Evolutionary conservation across 495 filamentous ascomycete genomes (phyloP).

Genomic region (Penicilliopsis zonata): DNA sequence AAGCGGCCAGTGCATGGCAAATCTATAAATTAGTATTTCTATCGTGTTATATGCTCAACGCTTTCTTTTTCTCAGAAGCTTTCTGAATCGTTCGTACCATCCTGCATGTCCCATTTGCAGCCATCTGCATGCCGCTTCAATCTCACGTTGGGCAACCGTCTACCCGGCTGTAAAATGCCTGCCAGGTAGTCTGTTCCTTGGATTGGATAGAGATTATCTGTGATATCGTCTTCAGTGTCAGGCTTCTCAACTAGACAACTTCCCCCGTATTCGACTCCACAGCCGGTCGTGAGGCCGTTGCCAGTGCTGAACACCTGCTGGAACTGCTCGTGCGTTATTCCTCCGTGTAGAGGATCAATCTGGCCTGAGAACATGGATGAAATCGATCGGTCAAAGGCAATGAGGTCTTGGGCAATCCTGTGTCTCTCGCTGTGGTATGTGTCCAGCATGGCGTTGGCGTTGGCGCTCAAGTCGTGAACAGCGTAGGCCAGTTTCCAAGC

Average conservation of each 20-base stretch:
- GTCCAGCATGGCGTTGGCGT: constrained; percentile 39
- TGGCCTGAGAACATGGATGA: constrained; percentile 38
- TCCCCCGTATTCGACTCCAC: constrained; percentile 33
- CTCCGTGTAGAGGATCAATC: constrained; percentile 23
- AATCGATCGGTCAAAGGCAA: constrained; percentile 56
- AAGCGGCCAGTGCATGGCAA: constrained; percentile 33
- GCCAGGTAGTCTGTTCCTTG: constrained; percentile 31
- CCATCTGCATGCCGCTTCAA: constrained; percentile 35
- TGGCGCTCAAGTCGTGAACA: constrained; percentile 47
- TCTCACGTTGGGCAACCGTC: constrained; percentile 22
- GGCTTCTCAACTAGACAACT: constrained; percentile 24
- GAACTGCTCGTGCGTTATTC: constrained; percentile 40
- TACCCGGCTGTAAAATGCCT: constrained; percentile 22
- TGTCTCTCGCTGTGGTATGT: constrained; percentile 64
- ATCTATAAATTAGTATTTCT: constrained; percentile 13
- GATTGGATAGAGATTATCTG: too few relatives aligned
- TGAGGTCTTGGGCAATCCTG: constrained; percentile 57
- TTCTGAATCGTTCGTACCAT: constrained; percentile 19
- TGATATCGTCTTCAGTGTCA: constrained; percentile 5
- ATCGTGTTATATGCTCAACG: neutral
- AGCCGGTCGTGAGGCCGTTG: constrained; percentile 36
- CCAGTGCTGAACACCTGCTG: constrained; percentile 33
- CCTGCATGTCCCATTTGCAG: constrained; percentile 31
- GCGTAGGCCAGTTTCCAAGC: constrained; percentile 75
- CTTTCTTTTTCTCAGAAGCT: too few relatives aligned